Conservation (phyloP, 1,284 basidiomycete species). For the Wallemia ichthyophaga region DNA sequence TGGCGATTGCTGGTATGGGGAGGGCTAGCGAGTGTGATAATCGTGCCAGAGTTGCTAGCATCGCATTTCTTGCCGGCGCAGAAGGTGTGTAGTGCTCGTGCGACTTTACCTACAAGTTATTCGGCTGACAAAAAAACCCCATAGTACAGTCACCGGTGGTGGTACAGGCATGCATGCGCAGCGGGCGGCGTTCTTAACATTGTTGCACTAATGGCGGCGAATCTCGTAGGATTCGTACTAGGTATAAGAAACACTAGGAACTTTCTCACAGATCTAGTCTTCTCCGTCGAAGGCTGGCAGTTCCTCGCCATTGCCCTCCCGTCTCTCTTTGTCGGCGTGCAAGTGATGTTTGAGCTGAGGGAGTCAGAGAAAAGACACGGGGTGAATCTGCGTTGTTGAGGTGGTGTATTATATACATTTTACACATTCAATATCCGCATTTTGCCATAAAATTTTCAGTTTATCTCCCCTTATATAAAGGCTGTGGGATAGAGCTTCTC, state of each 20-base stretch:
- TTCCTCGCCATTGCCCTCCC: conserved; percentile 33
- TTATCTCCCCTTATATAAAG: not conserved
- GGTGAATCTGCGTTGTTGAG: conserved; percentile 14
- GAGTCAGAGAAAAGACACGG: conserved; percentile 15
- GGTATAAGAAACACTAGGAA: conserved; percentile 54
- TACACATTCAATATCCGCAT: not conserved
- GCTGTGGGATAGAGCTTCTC: not conserved
- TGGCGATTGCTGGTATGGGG: conserved; percentile 79
- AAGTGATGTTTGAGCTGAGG: conserved; percentile 86
- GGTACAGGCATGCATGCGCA: conserved; percentile 70
- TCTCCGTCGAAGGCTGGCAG: conserved; percentile 30
- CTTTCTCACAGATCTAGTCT: conserved; percentile 33
- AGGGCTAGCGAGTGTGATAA: conserved; percentile 74
- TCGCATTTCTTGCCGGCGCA: conserved; percentile 27
- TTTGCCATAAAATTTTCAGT: too few relatives aligned
- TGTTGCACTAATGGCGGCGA: conserved; percentile 70
- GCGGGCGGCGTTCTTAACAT: conserved; percentile 60
- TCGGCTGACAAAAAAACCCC: not conserved
- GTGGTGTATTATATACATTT: not conserved
- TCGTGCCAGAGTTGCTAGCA: conserved; percentile 53
- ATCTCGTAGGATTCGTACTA: conserved; percentile 82
- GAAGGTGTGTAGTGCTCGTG: conserved; percentile 25
- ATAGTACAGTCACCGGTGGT: conserved; percentile 33
- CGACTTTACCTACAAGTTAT: not conserved
- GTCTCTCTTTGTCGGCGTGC: conserved; percentile 50